phyloP scores from a whole-genome alignment of 2,329 filamentous ascomycete genomes.

The Calonectria pseudoreteaudii region DNA sequence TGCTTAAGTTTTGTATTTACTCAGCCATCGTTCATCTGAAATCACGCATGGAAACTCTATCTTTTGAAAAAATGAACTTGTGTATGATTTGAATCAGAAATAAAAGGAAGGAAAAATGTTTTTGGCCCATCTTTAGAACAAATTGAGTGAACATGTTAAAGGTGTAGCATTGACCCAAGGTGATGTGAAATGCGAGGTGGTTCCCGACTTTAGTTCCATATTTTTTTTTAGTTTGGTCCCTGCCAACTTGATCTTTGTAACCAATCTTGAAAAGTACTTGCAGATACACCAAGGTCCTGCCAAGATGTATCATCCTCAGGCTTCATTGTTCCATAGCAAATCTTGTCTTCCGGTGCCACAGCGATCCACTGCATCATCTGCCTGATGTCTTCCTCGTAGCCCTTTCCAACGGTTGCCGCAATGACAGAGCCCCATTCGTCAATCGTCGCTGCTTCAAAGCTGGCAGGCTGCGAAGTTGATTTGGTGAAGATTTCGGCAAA shows the following conservation, averaged over 20 bases:
- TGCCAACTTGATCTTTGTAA: conserved; percentile 15
- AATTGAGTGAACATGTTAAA: too few relatives aligned
- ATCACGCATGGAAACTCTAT: too few relatives aligned
- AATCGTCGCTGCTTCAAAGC: conserved; percentile 14
- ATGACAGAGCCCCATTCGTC: conserved; percentile 22
- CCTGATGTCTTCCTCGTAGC: conserved; percentile 26
- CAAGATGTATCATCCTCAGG: conserved; percentile 10
- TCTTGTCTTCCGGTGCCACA: conserved; percentile 21
- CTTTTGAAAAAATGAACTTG: too few relatives aligned
- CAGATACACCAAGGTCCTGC: conserved; percentile 19
- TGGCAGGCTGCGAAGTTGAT: conserved; percentile 12
- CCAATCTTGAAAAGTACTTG: conserved; percentile 29
- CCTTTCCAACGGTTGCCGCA: conserved; percentile 19
- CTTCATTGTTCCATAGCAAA: conserved; percentile 7
- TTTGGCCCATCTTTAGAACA: too few relatives aligned
- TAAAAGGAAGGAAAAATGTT: too few relatives aligned
- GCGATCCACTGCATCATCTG: conserved; percentile 37
- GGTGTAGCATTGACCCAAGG: too few relatives aligned
- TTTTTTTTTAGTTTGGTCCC: not conserved
- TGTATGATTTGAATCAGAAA: too few relatives aligned
- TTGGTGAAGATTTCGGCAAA: conserved; percentile 25
- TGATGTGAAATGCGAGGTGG: too few relatives aligned
- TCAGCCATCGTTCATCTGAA: too few relatives aligned
- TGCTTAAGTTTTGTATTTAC: too few relatives aligned
- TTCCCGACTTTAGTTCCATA: too few relatives aligned